These are phyloP conservation scores for Aspergillus sp. DNA, from an alignment of 2,329 filamentous ascomycete genomes.

Conservation along the genomic window DNA sequence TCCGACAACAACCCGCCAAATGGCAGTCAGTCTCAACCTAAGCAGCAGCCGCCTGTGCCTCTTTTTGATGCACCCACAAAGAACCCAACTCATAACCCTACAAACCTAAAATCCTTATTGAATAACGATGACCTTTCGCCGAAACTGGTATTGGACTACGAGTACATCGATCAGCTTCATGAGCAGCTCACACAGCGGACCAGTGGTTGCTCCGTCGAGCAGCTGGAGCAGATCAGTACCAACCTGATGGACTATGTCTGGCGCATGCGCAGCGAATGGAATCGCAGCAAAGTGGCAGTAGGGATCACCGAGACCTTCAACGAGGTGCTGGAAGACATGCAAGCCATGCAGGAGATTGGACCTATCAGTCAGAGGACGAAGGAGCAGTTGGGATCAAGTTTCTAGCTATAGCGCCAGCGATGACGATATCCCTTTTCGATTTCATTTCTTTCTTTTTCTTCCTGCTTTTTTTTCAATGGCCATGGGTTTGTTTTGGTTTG, in stretches of 20 bases:
- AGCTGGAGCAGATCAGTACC: slow-evolving; percentile 89
- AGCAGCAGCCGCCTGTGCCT: slow-evolving; percentile 34
- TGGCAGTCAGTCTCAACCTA: slow-evolving; percentile 35
- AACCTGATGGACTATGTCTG: slow-evolving; percentile 88
- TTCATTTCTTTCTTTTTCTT: slow-evolving; percentile 1
- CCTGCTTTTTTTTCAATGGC: slow-evolving; percentile 8
- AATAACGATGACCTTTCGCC: slow-evolving; percentile 26
- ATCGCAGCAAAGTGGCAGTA: slow-evolving; percentile 68
- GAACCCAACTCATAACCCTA: slow-evolving; percentile 16
- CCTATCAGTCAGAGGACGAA: slow-evolving; percentile 31
- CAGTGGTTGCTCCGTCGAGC: slow-evolving; percentile 80
- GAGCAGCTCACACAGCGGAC: slow-evolving; percentile 61
- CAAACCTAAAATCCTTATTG: slow-evolving; percentile 28
- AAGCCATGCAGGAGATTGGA: slow-evolving; percentile 45
- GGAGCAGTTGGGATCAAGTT: slow-evolving; percentile 21
- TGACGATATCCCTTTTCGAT: neutral
- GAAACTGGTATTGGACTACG: slow-evolving; percentile 41
- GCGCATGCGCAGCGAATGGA: slow-evolving; percentile 73
- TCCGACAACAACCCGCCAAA: slow-evolving; percentile 25
- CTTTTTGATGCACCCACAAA: slow-evolving; percentile 33
- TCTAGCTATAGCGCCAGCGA: slow-evolving; percentile 7
- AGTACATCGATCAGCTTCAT: slow-evolving; percentile 55
- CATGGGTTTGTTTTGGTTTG: slow-evolving; percentile 1
- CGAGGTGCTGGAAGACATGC: slow-evolving; percentile 55
- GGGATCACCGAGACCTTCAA: slow-evolving; percentile 69